Evolutionary conservation across 1,284 basidiomycete genomes (phyloP), one percentile per base, ranked within the genome.

Genomic region (Rhodotorula sp.): DNA sequence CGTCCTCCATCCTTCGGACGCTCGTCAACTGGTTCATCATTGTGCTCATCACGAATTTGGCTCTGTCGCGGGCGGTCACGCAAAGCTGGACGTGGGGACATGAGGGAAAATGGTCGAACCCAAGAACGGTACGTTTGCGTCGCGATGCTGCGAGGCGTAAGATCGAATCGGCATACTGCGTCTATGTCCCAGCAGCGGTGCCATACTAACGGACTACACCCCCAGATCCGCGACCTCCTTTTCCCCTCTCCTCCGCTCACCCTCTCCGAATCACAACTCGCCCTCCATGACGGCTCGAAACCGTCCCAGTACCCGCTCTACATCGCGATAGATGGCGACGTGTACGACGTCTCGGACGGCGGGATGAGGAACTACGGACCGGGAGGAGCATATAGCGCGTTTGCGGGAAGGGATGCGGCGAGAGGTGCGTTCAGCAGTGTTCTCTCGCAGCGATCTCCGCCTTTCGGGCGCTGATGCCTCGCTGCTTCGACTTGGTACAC

Each of bases 321-420:
- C 82, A 82, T 97, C 64, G 92, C 91, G 72, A 63, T 73, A 46
- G 71, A 73, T 55, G 91, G 92, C 27, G 88, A 91, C 64, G 93
- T 99, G 4, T 98, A 89, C 82, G 94, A 99, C 78, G 95, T 99
- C 53, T 87, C 88, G 47, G 81, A 82, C 54, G 87, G 87, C 75
- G 85, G 88, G 59, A 83, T 85, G 67, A 44, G 48, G 9, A 62
- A 36, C 29, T 75, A 75, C 29, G 65, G 66, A 5, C 89, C 89
- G 62, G 93, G 92, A 29, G 93, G 91, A 44, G 87, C 90, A 62
- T 95, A 95, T 81, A 84, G 88, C 77, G 85, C 87, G 78, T 87
- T 94, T 90, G 88, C 91, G 65, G 94, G 94, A 15, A 82, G 85
- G 65, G 94, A 97, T 79, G 92, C 91, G 20, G 90, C 91, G 39